These are phyloP conservation scores for Elongisporangium prolatum DNA, from an alignment of 352 stramenopile species.

Conservation along the genomic window DNA sequence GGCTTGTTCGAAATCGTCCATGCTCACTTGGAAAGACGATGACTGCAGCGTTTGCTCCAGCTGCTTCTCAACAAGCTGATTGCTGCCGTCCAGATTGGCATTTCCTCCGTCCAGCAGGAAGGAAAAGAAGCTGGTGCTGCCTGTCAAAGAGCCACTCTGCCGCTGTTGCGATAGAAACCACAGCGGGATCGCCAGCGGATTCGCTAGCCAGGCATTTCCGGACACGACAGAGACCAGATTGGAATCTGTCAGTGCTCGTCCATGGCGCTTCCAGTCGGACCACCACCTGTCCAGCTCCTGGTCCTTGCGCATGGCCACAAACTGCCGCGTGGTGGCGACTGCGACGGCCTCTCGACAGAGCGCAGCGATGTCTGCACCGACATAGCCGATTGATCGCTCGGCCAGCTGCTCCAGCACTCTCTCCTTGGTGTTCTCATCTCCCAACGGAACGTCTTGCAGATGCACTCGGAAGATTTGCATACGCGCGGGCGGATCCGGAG, in stretches of 20 bases:
- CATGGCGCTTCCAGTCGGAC: slow-evolving; percentile 44
- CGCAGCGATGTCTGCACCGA: slow-evolving; percentile 76
- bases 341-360: slow-evolving; percentile 72
- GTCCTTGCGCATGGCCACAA: slow-evolving; percentile 49
- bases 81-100: neutral
- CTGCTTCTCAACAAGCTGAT: slow-evolving; percentile 1
- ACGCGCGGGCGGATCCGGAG: slow-evolving; percentile 33
- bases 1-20: slow-evolving; percentile 71
- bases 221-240: slow-evolving; percentile 39
- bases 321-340: slow-evolving; percentile 53
- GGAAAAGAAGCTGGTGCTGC: slow-evolving; percentile 28
- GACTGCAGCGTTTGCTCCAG: neutral
- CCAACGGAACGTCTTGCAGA: slow-evolving; percentile 36
- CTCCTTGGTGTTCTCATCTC: neutral
- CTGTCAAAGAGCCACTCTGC: neutral
- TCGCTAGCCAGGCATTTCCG: slow-evolving; percentile 52
- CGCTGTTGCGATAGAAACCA: slow-evolving; percentile 56
- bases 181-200: slow-evolving; percentile 53
- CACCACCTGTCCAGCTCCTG: slow-evolving; percentile 56
- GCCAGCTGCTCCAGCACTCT: slow-evolving; percentile 40
- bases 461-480: slow-evolving; percentile 67
- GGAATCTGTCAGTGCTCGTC: slow-evolving; percentile 29
- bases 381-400: slow-evolving; percentile 59
- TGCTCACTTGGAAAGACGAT: slow-evolving; percentile 43
- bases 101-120: slow-evolving; percentile 26